Percentiles rank a stretch among this genome's conserved stretches.
These are phyloP conservation scores for Metschnikowia noctiluminum DNA, from an alignment of 805 yeast genomes.

Conservation along the genomic window DNA sequence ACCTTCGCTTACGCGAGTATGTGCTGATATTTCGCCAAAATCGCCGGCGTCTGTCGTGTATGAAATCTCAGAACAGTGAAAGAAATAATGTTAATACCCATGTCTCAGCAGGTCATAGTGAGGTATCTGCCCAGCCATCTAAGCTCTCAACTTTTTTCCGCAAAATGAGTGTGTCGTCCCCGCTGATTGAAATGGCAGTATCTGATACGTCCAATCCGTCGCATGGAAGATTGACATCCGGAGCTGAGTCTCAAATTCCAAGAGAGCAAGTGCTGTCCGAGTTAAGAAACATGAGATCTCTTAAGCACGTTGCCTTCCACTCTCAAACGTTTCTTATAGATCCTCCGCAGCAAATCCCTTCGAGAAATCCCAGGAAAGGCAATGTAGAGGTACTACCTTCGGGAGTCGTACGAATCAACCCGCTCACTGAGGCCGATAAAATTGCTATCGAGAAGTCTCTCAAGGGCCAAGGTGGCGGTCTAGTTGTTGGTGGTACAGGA, in stretches of 20 bases:
- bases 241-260: constrained; percentile 2
- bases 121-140: constrained; percentile 2
- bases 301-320: constrained; percentile 43
- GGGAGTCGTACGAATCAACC: constrained; percentile 53
- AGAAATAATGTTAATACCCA: not conserved
- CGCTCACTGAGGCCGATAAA: constrained; percentile 53
- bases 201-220: not conserved
- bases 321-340: constrained; percentile 41
- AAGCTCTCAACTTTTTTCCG: constrained; percentile 30
- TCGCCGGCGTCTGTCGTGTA: constrained; percentile 9
- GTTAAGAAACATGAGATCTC: constrained; percentile 31
- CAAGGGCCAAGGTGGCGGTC: constrained; percentile 53
- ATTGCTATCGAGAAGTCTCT: constrained; percentile 38
- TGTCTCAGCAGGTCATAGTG: not conserved
- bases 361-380: constrained; percentile 77
- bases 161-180: constrained; percentile 20
- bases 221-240: not conserved
- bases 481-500: constrained; percentile 79
- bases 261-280: constrained; percentile 19
- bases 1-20: constrained; percentile 37
- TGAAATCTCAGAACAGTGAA: constrained; percentile 1
- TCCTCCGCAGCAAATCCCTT: constrained; percentile 88
- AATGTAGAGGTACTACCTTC: constrained; percentile 57
- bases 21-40: constrained; percentile 31
- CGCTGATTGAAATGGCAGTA: constrained; percentile 1